A percentile compares a stretch with the other conserved stretches of the same genome.
phyloP scores from a whole-genome alignment of 2,329 filamentous ascomycete species.

The Dactylonectria estremocensis region DNA sequence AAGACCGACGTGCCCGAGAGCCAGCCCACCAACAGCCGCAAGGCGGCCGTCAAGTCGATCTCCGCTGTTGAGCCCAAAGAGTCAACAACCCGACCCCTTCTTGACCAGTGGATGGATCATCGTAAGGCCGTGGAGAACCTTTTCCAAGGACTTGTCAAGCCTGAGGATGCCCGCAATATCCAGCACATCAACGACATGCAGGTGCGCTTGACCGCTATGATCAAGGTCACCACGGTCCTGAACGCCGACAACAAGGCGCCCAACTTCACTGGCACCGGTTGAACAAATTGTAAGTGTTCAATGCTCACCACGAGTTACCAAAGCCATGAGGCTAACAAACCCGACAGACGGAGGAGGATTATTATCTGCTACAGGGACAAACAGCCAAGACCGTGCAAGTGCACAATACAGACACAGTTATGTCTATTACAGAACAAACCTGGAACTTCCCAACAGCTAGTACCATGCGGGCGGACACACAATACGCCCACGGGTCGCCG shows the following conservation, averaged over 20 bases:
- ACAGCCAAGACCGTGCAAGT: constrained; percentile 43
- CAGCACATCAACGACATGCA: constrained; percentile 68
- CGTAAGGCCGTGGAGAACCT: constrained; percentile 75
- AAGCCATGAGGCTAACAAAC: constrained; percentile 25
- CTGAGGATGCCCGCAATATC: constrained; percentile 67
- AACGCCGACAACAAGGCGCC: constrained; percentile 44
- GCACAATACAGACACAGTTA: constrained; percentile 39
- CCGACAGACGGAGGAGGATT: constrained; percentile 30
- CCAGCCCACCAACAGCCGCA: constrained; percentile 60
- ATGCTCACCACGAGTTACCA: no score
- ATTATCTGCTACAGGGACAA: constrained; percentile 46
- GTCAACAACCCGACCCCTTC: constrained; percentile 57
- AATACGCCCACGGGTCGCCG: constrained; percentile 40
- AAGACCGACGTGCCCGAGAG: constrained; percentile 67
- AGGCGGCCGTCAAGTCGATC: constrained; percentile 62
- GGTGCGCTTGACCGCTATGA: constrained; percentile 66
- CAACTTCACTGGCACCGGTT: constrained; percentile 50
- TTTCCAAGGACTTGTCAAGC: constrained; percentile 64
- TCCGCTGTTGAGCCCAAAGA: constrained; percentile 53
- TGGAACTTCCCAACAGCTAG: constrained; percentile 42
- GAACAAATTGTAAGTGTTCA: constrained; percentile 47
- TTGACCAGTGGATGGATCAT: constrained; percentile 73
- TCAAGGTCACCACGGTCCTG: constrained; percentile 61
- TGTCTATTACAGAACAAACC: constrained; percentile 44
- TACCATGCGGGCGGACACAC: constrained; percentile 34